These are phyloP conservation scores for Colletotrichum sp. DNA, from an alignment of 2,329 filamentous ascomycete species.

Conservation along the genomic window DNA sequence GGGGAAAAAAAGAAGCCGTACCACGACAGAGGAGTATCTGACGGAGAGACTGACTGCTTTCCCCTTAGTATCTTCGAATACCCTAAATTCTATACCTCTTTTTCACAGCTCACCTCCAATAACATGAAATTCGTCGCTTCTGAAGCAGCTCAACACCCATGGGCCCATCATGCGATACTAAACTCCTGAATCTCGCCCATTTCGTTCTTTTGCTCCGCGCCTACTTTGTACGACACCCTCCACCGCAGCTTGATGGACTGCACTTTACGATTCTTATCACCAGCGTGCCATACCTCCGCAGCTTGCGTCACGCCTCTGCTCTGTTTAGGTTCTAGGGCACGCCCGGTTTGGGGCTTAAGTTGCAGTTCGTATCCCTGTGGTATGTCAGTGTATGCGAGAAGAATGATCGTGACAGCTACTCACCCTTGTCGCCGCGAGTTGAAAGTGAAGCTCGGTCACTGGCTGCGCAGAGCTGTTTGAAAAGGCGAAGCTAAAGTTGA, in stretches of 20 bases:
- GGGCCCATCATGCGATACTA: slow-evolving; percentile 64
- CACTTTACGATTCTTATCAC: slow-evolving; percentile 72
- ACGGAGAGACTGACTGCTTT: neutral
- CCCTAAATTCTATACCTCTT: slow-evolving; percentile 5
- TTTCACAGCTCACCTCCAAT: neutral
- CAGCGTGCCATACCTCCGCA: slow-evolving; percentile 77
- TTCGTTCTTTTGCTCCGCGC: slow-evolving; percentile 71
- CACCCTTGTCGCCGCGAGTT: slow-evolving; percentile 93
- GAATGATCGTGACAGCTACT: slow-evolving; percentile 15
- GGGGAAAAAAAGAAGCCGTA: neutral
- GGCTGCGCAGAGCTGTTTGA: slow-evolving; percentile 78
- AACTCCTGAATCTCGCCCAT: slow-evolving; percentile 85
- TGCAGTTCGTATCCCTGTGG: slow-evolving; percentile 78
- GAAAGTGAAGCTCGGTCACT: slow-evolving; percentile 84
- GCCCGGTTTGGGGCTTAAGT: slow-evolving; percentile 84
- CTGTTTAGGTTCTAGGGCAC: slow-evolving; percentile 75
- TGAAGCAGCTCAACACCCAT: neutral
- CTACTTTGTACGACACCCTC: slow-evolving; percentile 81
- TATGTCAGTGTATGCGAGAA: slow-evolving; percentile 19
- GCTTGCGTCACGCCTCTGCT: slow-evolving; percentile 79
- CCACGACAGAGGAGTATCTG: neutral
- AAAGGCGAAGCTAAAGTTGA: slow-evolving; percentile 80
- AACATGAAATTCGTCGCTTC: neutral
- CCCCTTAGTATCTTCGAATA: neutral
- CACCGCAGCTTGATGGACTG: slow-evolving; percentile 87